A percentile compares a stretch with the other conserved stretches of the same genome.
Conservation (phyloP, 768 basidiomycete species). For the Collybiopsis luxurians region DNA sequence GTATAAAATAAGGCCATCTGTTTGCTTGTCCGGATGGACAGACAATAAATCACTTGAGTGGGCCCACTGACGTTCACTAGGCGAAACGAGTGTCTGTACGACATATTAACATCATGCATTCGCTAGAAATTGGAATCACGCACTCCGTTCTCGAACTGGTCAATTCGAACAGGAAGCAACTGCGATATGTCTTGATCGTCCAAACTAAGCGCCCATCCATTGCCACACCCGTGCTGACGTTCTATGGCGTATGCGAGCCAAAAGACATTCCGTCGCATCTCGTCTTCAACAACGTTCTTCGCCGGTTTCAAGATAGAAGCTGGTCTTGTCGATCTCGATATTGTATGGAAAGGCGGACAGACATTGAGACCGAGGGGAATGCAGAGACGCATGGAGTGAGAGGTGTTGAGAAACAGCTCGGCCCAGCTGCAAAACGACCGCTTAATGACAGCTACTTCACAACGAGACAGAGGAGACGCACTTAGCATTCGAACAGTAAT, state of each 20-base stretch:
- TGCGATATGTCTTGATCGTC: constrained; percentile 78
- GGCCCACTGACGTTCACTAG: constrained; percentile 64
- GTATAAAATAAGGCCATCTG: constrained; percentile 71
- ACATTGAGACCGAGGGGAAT: constrained; percentile 72
- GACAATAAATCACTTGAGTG: constrained; percentile 60
- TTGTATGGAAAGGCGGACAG: constrained; percentile 63
- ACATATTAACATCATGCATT: constrained; percentile 4
- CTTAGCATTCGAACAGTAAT: constrained; percentile 74
- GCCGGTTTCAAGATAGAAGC: constrained; percentile 60
- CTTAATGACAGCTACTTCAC: constrained; percentile 9
- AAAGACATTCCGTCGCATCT: constrained; percentile 68
- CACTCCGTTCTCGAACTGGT: constrained; percentile 62
- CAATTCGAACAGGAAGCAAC: constrained; percentile 59
- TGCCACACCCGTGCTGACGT: constrained; percentile 62
- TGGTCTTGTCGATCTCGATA: constrained; percentile 54
- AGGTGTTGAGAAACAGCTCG: constrained; percentile 64
- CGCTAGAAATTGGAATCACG: constrained; percentile 16
- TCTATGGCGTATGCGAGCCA: constrained; percentile 73
- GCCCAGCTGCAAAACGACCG: constrained; percentile 54
- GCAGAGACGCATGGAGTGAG: constrained; percentile 53
- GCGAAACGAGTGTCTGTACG: constrained; percentile 42
- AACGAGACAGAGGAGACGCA: background rate
- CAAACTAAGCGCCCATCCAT: constrained; percentile 67
- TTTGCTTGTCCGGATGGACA: constrained; percentile 55
- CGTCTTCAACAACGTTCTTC: constrained; percentile 64